Conservation (phyloP, 176 grass and related monocot species). For the Triticum urartu region DNA sequence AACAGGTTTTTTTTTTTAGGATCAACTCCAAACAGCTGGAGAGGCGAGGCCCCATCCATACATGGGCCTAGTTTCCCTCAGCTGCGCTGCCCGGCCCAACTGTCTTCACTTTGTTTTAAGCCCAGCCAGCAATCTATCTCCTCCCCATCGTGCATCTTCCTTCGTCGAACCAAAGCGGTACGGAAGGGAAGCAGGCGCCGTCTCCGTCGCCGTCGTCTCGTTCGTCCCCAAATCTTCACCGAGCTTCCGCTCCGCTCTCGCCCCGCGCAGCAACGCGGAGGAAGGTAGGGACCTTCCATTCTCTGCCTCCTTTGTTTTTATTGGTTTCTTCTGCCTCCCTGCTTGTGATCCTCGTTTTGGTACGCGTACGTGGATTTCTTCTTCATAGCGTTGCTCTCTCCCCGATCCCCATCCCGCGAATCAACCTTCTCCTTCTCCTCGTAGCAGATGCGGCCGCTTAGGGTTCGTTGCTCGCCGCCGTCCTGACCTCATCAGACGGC, state of each 20-base stretch:
- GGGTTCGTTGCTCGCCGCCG: no score
- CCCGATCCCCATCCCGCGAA: no score
- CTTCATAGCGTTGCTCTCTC: not conserved
- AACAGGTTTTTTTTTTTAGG: no score
- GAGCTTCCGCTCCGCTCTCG: not conserved
- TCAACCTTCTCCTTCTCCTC: no score
- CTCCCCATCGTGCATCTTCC: not conserved
- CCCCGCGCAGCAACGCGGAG: not conserved
- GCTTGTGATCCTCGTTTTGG: not conserved
- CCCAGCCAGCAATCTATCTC: not conserved
- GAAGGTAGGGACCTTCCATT: not conserved
- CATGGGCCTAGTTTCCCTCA: no score
- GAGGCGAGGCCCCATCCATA: no score
- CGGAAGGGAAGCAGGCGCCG: not conserved
- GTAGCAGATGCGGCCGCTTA: no score
- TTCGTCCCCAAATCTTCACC: not conserved
- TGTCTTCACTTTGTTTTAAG: not conserved
- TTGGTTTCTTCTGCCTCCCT: not conserved
- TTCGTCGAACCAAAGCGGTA: not conserved
- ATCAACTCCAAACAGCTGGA: no score
- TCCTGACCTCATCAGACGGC: no score
- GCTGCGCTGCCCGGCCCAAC: not conserved
- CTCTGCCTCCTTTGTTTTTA: not conserved
- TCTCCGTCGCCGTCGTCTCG: not conserved
- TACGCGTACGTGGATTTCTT: not conserved